Conservation (phyloP, 1,284 basidiomycete genomes). For the Microbotryomycetes sp. region DNA sequence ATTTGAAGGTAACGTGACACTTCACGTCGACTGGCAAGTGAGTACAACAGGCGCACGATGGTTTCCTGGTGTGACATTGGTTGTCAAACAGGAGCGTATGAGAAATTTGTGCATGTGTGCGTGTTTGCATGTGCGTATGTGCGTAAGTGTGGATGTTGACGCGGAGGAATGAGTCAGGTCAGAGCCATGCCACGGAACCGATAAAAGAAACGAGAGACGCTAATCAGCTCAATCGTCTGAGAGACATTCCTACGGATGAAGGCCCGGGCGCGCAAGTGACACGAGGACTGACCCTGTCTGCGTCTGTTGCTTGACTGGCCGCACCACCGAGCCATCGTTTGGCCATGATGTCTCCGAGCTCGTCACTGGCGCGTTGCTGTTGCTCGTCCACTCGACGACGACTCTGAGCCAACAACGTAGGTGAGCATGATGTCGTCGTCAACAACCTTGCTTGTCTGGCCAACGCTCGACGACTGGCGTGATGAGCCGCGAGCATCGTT, state of each 20-base stretch:
- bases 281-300: slow-evolving; percentile 24
- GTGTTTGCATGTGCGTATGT: background rate
- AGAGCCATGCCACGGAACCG: background rate
- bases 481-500: too few species aligned
- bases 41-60: slow-evolving; percentile 73
- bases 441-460: too few species aligned
- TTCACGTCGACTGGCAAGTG: slow-evolving; percentile 88
- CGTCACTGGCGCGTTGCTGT: slow-evolving; percentile 21
- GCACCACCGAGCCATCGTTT: slow-evolving; percentile 29
- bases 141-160: background rate
- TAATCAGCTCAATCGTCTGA: background rate
- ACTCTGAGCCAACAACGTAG: slow-evolving; percentile 24
- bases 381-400: slow-evolving; percentile 21
- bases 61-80: slow-evolving; percentile 29
- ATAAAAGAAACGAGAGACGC: background rate
- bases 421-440: too few species aligned
- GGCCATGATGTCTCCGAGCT: slow-evolving; percentile 31
- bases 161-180: background rate
- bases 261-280: background rate
- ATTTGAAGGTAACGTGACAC: slow-evolving; percentile 94
- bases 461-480: too few species aligned
- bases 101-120: background rate
- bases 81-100: background rate
- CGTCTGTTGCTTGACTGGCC: slow-evolving; percentile 23
- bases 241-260: background rate